A percentile compares a stretch with the other conserved stretches of the same genome.
Conservation (phyloP, 495 filamentous ascomycete species). For the Hypoxylon fragiforme region DNA sequence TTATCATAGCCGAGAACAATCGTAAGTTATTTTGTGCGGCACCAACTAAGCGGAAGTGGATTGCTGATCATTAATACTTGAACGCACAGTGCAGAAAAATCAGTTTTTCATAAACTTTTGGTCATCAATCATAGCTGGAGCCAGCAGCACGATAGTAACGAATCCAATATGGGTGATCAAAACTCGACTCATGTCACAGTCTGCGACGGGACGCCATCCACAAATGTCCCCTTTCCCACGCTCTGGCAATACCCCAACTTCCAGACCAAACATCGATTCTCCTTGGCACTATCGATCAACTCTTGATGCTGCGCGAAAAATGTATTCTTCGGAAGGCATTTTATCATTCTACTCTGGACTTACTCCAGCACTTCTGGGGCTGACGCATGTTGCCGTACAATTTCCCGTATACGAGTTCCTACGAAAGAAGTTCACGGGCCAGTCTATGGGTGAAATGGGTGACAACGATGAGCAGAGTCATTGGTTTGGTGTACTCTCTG, state of each 20-base stretch:
- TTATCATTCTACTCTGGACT: constrained; percentile 94
- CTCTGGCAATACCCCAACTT: constrained; percentile 51
- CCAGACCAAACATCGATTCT: constrained; percentile 53
- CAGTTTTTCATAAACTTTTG: constrained; percentile 57
- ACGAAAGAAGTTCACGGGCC: constrained; percentile 86
- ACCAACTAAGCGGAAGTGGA: neutral
- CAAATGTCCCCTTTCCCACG: constrained; percentile 48
- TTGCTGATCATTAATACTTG: constrained; percentile 14
- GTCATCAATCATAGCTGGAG: constrained; percentile 87
- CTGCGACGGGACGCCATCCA: constrained; percentile 41
- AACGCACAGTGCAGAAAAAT: constrained; percentile 42
- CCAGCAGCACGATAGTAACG: constrained; percentile 90
- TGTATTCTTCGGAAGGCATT: constrained; percentile 88
- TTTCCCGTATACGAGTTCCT: constrained; percentile 96
- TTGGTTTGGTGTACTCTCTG: constrained; percentile 73
- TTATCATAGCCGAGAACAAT: constrained; percentile 66
- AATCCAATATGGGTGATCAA: constrained; percentile 99
- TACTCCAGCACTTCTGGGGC: constrained; percentile 84
- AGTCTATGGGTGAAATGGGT: constrained; percentile 69
- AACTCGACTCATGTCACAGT: constrained; percentile 94
- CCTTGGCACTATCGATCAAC: constrained; percentile 92
- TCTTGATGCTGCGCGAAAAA: constrained; percentile 87
- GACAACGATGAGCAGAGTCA: constrained; percentile 43
- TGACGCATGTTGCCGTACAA: constrained; percentile 96
- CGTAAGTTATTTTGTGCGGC: constrained; percentile 52